Percentiles rank a stretch among this genome's conserved stretches.
phyloP scores from a whole-genome alignment of 352 stramenopile species.

The Phytophthora pseudosyringae region DNA sequence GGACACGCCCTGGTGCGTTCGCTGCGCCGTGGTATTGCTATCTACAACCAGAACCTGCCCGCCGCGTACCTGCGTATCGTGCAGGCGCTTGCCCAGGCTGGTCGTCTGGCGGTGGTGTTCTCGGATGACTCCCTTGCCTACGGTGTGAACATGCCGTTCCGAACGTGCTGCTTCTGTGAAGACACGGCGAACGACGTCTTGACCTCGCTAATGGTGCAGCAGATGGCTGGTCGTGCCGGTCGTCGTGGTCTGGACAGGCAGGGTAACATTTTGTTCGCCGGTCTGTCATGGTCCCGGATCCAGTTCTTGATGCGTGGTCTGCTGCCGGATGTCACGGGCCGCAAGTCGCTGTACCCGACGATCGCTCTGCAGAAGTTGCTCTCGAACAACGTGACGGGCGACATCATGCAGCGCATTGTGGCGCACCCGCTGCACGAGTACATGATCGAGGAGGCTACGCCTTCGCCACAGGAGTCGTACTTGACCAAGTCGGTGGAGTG shows the following conservation, averaged over 20 bases:
- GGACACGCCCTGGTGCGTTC: conserved; percentile 84
- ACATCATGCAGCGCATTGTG: conserved; percentile 91
- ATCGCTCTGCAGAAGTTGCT: conserved; percentile 93
- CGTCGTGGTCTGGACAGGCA: conserved; percentile 98
- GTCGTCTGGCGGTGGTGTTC: conserved; percentile 98
- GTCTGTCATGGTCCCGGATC: conserved; percentile 95
- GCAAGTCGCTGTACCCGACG: conserved; percentile 92
- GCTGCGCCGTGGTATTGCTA: conserved; percentile 96
- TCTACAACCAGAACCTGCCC: conserved; percentile 99
- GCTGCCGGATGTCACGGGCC: conserved; percentile 94
- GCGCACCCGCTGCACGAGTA: conserved; percentile 83
- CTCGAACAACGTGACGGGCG: conserved; percentile 89
- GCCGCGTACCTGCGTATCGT: conserved; percentile 96
- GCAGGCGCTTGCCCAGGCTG: conserved; percentile 96
- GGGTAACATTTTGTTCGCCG: conserved; percentile 97
- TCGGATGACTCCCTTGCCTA: conserved; percentile 98
- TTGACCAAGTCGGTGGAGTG: conserved; percentile 91
- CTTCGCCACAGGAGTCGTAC: conserved; percentile 65
- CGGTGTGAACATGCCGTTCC: conserved; percentile 99
- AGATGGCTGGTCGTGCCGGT: conserved; percentile 98
- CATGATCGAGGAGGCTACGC: conserved; percentile 52
- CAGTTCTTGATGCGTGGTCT: conserved; percentile 97
- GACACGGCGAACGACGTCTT: conserved; percentile 94
- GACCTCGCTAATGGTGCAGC: conserved; percentile 98
- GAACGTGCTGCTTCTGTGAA: conserved; percentile 98